Evolutionary conservation across 2,329 filamentous ascomycete genomes (phyloP).

Genomic region (Zopfia rhizophila): DNA sequence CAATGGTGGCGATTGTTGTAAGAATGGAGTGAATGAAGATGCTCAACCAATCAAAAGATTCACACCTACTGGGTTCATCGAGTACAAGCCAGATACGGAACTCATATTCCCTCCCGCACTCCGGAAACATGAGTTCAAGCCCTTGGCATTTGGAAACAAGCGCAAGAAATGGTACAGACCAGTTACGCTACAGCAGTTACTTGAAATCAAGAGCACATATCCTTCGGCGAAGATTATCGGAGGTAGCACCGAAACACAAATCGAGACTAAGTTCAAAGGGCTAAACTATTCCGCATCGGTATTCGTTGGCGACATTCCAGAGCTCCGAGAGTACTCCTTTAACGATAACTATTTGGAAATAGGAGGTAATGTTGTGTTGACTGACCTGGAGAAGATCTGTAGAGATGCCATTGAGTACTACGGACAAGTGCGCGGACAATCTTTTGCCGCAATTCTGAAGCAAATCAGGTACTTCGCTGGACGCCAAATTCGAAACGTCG

Average conservation of each 20-base stretch:
- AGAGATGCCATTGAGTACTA: slow-evolving; percentile 83
- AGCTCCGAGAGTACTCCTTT: slow-evolving; percentile 84
- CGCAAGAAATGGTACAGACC: slow-evolving; percentile 93
- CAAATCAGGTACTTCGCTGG: slow-evolving; percentile 96
- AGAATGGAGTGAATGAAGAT: slow-evolving; percentile 52
- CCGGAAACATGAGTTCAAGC: slow-evolving; percentile 82
- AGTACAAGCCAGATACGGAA: slow-evolving; percentile 92
- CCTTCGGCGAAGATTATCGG: slow-evolving; percentile 94
- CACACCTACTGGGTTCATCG: slow-evolving; percentile 89
- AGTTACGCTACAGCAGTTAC: slow-evolving; percentile 83
- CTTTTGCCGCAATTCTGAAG: slow-evolving; percentile 91
- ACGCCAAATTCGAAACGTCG: slow-evolving; percentile 96
- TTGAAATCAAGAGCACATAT: slow-evolving; percentile 88
- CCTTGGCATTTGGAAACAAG: slow-evolving; percentile 93
- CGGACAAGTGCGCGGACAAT: slow-evolving; percentile 75
- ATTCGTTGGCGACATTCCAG: slow-evolving; percentile 91
- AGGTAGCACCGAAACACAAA: slow-evolving; percentile 96
- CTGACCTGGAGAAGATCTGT: slow-evolving; percentile 88
- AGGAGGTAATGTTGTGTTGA: slow-evolving; percentile 91
- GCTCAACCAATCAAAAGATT: slow-evolving; percentile 68
- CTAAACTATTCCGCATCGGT: slow-evolving; percentile 90
- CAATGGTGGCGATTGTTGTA: slow-evolving; percentile 56
- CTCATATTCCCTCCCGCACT: slow-evolving; percentile 92
- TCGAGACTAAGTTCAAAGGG: slow-evolving; percentile 98
- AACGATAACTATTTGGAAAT: slow-evolving; percentile 86